Evolutionary conservation across 2,329 filamentous ascomycete species (phyloP).

Genomic region (Monosporascus sp.): DNA sequence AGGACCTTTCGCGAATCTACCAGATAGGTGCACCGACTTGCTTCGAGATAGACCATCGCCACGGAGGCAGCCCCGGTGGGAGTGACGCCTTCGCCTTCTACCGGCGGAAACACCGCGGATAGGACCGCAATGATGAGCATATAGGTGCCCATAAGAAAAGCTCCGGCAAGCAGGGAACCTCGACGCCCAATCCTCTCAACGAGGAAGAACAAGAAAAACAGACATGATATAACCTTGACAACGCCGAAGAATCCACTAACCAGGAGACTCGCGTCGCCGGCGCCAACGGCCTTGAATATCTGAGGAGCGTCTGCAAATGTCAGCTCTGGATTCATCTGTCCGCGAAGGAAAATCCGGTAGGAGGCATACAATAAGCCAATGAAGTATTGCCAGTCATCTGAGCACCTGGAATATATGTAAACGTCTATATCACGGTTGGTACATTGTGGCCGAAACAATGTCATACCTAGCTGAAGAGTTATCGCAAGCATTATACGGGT

Average conservation of each 20-base stretch:
- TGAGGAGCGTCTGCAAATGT: conserved; percentile 38
- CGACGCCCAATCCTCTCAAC: conserved; percentile 45
- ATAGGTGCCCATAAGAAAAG: conserved; percentile 44
- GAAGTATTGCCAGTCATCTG: conserved; percentile 48
- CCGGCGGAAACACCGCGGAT: conserved; percentile 38
- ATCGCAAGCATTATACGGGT: conserved; percentile 43
- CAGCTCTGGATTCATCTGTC: conserved; percentile 6
- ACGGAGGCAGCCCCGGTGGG: conserved; percentile 41
- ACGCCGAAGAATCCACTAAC: conserved; percentile 49
- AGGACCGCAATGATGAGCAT: conserved; percentile 49
- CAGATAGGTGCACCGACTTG: conserved; percentile 15
- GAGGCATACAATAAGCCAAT: conserved; percentile 38
- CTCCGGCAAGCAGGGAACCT: conserved; percentile 41
- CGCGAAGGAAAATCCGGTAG: not conserved
- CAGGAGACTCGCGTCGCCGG: conserved; percentile 39
- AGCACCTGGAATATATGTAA: conserved; percentile 18
- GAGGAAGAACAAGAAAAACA: conserved; percentile 41
- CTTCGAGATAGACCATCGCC: conserved; percentile 46
- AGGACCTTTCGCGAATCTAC: not conserved
- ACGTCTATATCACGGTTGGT: not conserved
- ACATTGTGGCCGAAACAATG: not conserved
- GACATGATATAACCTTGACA: conserved; percentile 44
- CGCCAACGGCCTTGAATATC: conserved; percentile 45
- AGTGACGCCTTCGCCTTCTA: conserved; percentile 22
- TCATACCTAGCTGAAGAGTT: conserved; percentile 41